phyloP scores from a whole-genome alignment of 345 rosid species.

The Boechera retrofracta region DNA sequence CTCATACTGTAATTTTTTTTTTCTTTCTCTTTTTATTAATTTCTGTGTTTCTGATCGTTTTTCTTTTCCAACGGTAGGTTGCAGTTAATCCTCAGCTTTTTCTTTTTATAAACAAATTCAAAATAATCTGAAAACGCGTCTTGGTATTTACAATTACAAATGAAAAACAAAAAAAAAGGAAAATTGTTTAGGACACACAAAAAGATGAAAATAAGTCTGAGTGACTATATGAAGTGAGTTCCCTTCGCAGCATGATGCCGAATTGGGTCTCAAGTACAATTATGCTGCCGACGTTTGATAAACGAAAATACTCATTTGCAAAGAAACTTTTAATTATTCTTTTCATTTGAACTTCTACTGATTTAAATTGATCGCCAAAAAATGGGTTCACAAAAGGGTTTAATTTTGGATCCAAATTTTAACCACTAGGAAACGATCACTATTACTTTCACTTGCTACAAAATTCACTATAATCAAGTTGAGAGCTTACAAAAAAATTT shows the following conservation, averaged over 20 bases:
- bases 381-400: neutral
- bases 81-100: conserved; percentile 36
- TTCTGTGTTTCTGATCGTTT: conserved; percentile 39
- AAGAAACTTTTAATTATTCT: neutral
- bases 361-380: neutral
- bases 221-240: conserved; percentile 17
- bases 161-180: neutral
- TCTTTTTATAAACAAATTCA: neutral
- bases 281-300: conserved; percentile 26
- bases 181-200: conserved; percentile 4
- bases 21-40: neutral
- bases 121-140: neutral
- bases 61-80: conserved; percentile 48
- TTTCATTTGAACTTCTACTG: neutral
- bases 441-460: neutral
- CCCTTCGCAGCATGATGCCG: neutral
- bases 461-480: neutral
- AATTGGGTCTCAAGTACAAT: conserved; percentile 16
- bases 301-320: conserved; percentile 13
- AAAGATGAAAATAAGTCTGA: conserved; percentile 9
- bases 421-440: neutral
- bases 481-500: neutral
- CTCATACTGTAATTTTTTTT: neutral
- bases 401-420: neutral
- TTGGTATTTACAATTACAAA: neutral